Base-by-base conservation (phyloP, 2,329 filamentous ascomycete species). In the Aureobasidium sp. region DNA sequence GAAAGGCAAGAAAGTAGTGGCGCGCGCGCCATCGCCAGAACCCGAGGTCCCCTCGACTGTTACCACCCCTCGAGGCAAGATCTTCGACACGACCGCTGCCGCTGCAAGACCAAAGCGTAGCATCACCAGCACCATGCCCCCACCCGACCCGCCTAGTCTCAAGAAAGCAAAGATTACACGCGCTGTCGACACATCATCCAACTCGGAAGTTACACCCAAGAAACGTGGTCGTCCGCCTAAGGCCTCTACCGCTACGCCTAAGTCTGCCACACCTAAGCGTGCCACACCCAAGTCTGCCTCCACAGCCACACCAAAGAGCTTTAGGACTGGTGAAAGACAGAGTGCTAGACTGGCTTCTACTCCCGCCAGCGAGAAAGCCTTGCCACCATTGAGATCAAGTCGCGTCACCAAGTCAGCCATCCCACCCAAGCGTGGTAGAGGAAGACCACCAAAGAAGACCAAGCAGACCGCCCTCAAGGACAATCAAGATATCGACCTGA, bases 151-250 rank as follows among this genome's bases (percentile, higher is more conserved):
- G 13, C 47, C 59, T 3, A 49, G 21, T 21, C 7, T 34, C 4
- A 64, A 64, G 62, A 62, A 30, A 48, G 39, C 48, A 3, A 64
- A 57, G 54, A 47, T 4, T 16, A 5, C 32, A 10, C 6, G 6
- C 4, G 47, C 10, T 9, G 47, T 21, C 21, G 21, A 21, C 21
- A 21, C 21, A 21, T 21, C 39, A n/a, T 39, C 37, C 15, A 16
- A 15, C 13, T 30, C 50, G 4, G 50, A 61, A 21, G 30, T 21
- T 16, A 50, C 36, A 5, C 64, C 69, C 5, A 72, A 70, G 65
- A 72, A 69, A 65, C 69, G 69, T 42, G 70, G 69, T 55, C 62
- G 69, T 27, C 66, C 69, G n/a, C 49, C 66, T 13, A 66, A 65
- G 42, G 21, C 45, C 36, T 25, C 62, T 16, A 32, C 50, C 10